Evolutionary conservation across 352 stramenopile species (phyloP).

Genomic region (Phytophthora capsici): DNA sequence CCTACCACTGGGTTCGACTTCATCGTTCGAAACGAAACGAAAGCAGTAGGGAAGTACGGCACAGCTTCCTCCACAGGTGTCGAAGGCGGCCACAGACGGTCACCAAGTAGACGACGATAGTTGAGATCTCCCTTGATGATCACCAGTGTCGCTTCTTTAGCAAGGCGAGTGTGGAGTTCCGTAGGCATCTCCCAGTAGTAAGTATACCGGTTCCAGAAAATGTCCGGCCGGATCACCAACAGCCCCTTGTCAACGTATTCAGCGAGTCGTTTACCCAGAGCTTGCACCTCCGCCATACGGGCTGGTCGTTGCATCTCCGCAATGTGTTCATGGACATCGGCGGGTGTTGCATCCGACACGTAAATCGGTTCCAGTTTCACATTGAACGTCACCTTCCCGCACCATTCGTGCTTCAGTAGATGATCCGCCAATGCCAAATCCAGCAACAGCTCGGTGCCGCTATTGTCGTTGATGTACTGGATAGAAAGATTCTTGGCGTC

Average conservation of each 20-base stretch:
- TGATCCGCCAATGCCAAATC: constrained; percentile 74
- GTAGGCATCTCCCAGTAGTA: constrained; percentile 75
- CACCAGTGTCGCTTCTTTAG: constrained; percentile 73
- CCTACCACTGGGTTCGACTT: constrained; percentile 80
- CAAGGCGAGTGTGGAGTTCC: constrained; percentile 39
- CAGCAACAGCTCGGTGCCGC: constrained; percentile 72
- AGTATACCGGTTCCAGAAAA: constrained; percentile 78
- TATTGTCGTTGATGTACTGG: constrained; percentile 86
- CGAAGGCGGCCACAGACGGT: constrained; percentile 91
- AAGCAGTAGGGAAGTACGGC: constrained; percentile 73
- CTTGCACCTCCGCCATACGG: constrained; percentile 47
- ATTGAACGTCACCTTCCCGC: constrained; percentile 65
- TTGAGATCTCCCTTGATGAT: constrained; percentile 99
- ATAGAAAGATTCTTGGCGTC: constrained; percentile 28
- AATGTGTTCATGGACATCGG: constrained; percentile 70
- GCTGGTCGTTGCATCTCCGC: constrained; percentile 43
- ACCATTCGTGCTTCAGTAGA: constrained; percentile 58
- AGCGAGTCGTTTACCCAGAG: constrained; percentile 48
- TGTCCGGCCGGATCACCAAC: constrained; percentile 37
- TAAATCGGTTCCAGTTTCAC: constrained; percentile 82
- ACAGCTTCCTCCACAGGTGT: constrained; percentile 88
- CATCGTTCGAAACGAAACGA: constrained; percentile 73
- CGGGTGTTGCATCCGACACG: constrained; percentile 72
- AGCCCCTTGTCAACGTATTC: constrained; percentile 37
- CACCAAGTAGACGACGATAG: constrained; percentile 95